Base-by-base conservation (phyloP, 73 alveolate species). In the Tetrahymena malaccensis region DNA sequence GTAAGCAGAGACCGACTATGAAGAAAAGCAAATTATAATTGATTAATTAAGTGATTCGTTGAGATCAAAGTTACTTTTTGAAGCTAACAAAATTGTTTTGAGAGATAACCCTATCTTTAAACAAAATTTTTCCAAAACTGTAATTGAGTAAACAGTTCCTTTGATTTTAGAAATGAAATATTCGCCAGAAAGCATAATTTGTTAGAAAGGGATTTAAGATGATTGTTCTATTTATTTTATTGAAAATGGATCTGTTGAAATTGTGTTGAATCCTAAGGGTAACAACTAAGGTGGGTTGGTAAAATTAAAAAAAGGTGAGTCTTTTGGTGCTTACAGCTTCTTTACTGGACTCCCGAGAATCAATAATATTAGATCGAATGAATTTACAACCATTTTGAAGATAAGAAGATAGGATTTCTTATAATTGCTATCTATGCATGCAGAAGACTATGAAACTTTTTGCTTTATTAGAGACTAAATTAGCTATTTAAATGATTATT, bases 321-420 rank as follows among this genome's bases (percentile, higher is more conserved):
- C 83, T 19, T 85, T 97, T 43, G 98, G 98, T 5, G 98, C 96
- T 43, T 55, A 94, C 43, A 94, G 97, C 43, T 96, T 97, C 94
- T 97, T 97, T 89, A 94, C 98, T 17, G 98, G 97, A 33, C 55
- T 34, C 37, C 40, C 95, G 17, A 43, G 98, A 94, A 93, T 94
- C 31, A 96, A 96, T 7, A 93, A 96, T 27, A 97, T 97, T n/a
- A 94, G 97, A 85, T 94, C 97, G 7, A 96, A 83, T 38, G 96
- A 95, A 21, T 94, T 97, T 85, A 93, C 98, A 40, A 96, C 96
- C 35, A 97, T 96, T 19, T 95, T 85, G 57, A 95, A 95, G 34
- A 95, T 95, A 0, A 50, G 55, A 13, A 85, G 96, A 44, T 11
- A 84, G 89, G 57, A 35, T 1, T 85, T 95, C 40, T 95, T 95